These are phyloP conservation scores for Pseudocercospora macadamiae DNA, from an alignment of 2,329 filamentous ascomycete genomes.

Conservation along the genomic window DNA sequence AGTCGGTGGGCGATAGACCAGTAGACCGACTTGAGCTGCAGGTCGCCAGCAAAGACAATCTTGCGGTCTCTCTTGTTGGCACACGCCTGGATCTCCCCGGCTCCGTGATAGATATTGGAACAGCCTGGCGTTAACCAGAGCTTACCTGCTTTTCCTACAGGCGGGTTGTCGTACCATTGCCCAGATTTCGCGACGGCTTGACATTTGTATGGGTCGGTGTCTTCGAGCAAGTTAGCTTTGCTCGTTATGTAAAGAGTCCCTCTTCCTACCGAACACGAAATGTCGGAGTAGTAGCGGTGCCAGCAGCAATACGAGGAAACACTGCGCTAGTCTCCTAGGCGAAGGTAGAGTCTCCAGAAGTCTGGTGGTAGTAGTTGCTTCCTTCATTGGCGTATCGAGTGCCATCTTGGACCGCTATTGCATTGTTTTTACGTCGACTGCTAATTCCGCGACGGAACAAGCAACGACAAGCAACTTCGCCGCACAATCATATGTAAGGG, in stretches of 20 bases:
- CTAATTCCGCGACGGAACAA: neutral
- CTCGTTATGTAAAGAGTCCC: neutral
- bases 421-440: neutral
- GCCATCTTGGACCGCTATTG: neutral
- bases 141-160: neutral
- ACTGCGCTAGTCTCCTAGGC: neutral
- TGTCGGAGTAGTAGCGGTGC: conserved; percentile 8
- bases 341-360: neutral
- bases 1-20: conserved; percentile 59
- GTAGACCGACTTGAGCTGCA: conserved; percentile 62
- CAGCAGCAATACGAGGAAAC: conserved; percentile 10
- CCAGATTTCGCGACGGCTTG: conserved; percentile 55
- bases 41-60: conserved; percentile 65
- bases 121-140: conserved; percentile 64
- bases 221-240: conserved; percentile 7
- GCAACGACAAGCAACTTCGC: conserved; percentile 2
- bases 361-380: neutral
- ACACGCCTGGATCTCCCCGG: conserved; percentile 57
- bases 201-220: conserved; percentile 59
- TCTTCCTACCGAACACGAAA: conserved; percentile 12
- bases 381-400: neutral
- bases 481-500: neutral
- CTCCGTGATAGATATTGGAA: conserved; percentile 59
- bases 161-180: conserved; percentile 51
- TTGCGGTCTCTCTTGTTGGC: conserved; percentile 48